Evolutionary conservation across 1,284 basidiomycete species (phyloP).

Genomic region (Meripilus lineatus): DNA sequence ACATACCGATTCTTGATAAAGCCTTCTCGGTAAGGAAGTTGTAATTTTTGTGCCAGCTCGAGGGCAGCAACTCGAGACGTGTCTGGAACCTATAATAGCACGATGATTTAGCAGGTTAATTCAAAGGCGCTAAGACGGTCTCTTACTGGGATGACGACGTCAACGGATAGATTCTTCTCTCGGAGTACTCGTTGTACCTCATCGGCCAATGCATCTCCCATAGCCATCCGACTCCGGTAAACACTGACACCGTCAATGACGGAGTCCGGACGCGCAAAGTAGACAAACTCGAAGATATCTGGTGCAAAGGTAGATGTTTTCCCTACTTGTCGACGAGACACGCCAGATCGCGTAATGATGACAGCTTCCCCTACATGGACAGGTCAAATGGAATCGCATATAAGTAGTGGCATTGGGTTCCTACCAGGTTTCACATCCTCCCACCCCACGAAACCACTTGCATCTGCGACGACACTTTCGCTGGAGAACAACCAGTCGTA

Average conservation of each 20-base stretch:
- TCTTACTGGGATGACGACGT: constrained; percentile 94
- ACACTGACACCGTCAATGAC: constrained; percentile 97
- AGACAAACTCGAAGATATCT: constrained; percentile 99
- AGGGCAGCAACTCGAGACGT: constrained; percentile 95
- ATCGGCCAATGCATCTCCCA: constrained; percentile 94
- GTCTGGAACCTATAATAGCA: constrained; percentile 74
- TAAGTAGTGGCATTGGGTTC: constrained; percentile 13
- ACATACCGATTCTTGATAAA: constrained; percentile 99
- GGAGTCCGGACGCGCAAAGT: constrained; percentile 97
- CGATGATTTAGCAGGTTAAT: constrained; percentile 1
- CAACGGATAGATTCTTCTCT: constrained; percentile 68
- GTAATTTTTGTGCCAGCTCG: constrained; percentile 89
- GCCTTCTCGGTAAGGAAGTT: constrained; percentile 94
- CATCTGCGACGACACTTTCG: constrained; percentile 96
- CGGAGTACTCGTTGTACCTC: constrained; percentile 78
- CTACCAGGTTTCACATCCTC: constrained; percentile 88
- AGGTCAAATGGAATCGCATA: neutral
- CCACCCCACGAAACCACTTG: constrained; percentile 88
- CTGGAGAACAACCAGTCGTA: constrained; percentile 90
- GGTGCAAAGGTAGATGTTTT: constrained; percentile 79
- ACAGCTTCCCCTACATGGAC: constrained; percentile 75
- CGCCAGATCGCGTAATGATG: constrained; percentile 82
- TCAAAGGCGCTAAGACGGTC: constrained; percentile 2
- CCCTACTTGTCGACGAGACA: constrained; percentile 72
- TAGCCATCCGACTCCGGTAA: constrained; percentile 97